These are phyloP conservation scores for Centella asiatica DNA, from an alignment of 129 eudicot genomes.

Conservation along the genomic window DNA sequence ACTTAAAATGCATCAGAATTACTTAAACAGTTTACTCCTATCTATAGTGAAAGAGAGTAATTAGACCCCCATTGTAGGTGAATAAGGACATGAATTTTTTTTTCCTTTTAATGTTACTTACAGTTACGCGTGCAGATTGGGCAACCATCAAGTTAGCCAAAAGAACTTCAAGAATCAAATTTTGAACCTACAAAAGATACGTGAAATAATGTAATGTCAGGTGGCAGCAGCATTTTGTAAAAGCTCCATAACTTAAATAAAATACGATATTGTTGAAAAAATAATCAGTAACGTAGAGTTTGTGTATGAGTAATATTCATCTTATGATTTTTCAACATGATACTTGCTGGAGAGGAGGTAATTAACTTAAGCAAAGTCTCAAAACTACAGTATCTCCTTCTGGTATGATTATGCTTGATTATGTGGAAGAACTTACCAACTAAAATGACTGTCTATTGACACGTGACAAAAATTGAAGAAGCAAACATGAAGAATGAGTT, in stretches of 20 bases:
- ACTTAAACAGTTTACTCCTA: neutral
- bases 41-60: neutral
- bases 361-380: neutral
- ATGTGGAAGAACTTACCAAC: no score
- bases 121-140: conserved; percentile 67
- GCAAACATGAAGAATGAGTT: neutral
- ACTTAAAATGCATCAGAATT: neutral
- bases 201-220: neutral
- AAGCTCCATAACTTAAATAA: conserved; percentile 3
- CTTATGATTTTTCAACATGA: neutral
- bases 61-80: no score
- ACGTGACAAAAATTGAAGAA: no score
- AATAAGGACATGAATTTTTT: neutral
- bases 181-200: conserved; percentile 49
- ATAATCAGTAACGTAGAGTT: neutral
- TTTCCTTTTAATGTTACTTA: conserved; percentile 21
- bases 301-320: neutral
- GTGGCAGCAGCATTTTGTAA: neutral
- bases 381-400: neutral
- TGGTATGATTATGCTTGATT: no score
- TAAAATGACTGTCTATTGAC: no score
- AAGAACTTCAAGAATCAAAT: conserved; percentile 80
- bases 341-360: neutral
- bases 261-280: neutral
- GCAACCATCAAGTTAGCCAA: conserved; percentile 59